Percentiles rank a stretch among this genome's conserved stretches.
Evolutionary conservation across 805 yeast species (phyloP).

Genomic region (Saccharomycopsis oosterbeekiorum): DNA sequence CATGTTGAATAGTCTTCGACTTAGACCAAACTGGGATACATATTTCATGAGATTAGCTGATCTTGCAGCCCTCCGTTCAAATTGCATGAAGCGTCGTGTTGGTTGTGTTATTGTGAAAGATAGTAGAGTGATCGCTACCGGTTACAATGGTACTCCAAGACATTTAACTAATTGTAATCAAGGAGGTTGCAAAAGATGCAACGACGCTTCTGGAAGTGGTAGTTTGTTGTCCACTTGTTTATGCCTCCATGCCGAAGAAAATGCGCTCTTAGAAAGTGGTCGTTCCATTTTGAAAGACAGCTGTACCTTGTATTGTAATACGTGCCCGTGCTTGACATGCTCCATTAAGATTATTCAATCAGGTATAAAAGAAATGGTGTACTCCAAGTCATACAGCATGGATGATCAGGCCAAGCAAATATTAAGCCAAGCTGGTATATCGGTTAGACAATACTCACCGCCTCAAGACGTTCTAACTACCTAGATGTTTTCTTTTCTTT

Average conservation of each 20-base stretch:
- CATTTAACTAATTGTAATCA: slow-evolving; percentile 81
- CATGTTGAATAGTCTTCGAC: slow-evolving; percentile 42
- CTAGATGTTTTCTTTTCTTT: background rate
- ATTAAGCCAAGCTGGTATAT: slow-evolving; percentile 62
- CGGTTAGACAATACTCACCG: slow-evolving; percentile 44
- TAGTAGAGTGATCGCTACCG: slow-evolving; percentile 84
- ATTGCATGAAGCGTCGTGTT: slow-evolving; percentile 95
- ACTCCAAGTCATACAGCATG: slow-evolving; percentile 89
- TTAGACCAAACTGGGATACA: slow-evolving; percentile 93
- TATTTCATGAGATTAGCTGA: slow-evolving; percentile 92
- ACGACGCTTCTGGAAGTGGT: slow-evolving; percentile 54
- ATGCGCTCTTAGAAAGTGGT: slow-evolving; percentile 90
- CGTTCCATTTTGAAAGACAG: slow-evolving; percentile 45
- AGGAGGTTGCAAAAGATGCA: slow-evolving; percentile 93
- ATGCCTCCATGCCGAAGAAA: slow-evolving; percentile 96
- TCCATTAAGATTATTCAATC: slow-evolving; percentile 89
- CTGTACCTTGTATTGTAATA: slow-evolving; percentile 79
- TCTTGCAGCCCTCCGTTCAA: slow-evolving; percentile 83
- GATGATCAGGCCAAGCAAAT: slow-evolving; percentile 68
- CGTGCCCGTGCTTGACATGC: slow-evolving; percentile 96
- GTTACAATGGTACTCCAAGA: slow-evolving; percentile 96
- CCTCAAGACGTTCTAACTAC: slow-evolving; percentile 22
- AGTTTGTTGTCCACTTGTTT: slow-evolving; percentile 70
- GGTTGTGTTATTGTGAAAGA: slow-evolving; percentile 92
- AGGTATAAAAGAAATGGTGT: slow-evolving; percentile 87